Evolutionary conservation across 352 stramenopile species (phyloP), one percentile per base, ranked within the genome.

Genomic region (Pythium brassicae): DNA sequence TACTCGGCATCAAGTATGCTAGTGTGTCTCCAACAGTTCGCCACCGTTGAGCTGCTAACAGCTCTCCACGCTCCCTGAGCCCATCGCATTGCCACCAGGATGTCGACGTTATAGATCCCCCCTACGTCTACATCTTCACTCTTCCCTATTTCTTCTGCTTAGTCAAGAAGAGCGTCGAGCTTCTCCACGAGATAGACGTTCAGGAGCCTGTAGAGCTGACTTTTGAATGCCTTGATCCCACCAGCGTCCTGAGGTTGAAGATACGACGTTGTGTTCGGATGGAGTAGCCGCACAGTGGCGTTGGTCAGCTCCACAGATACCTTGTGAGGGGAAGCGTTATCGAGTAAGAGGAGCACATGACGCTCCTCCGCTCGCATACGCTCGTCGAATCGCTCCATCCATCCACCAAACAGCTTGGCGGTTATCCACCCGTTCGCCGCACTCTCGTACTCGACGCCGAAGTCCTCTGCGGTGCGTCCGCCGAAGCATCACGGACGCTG

Each of bases 351-450:
- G 0, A 55, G 35, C 8, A 47, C 35, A 7, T 46, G 29, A 20
- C 34, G 22, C 4, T n/a, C 11, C 4, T 55, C 25, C 9, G 22
- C 44, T 35, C 22, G 0, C 49, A 55, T 35, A 19, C 40, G 26
- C 49, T 43, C 32, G 23, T 47, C 29, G 15, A 55, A 55, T 6
- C 35, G 49, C 32, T 29, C 49, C 11, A 55, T 25, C 49, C 14
- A 46, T 3, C 11, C 40, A 4, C 7, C 25, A 22, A 46, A 55
- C 1, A 55, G 49, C 32, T 29, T n/a, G 10, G 20, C 27, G 12
- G 39, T 52, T 40, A 58, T 51, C 42, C 53, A 51, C 15, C 53
- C 27, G 6, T 58, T 51, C 8, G 42, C 42, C 14, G 53, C 26
- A 15, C 43, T 51, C 3, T n/a, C 23, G 32, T 58, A 51, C 4